Base-by-base conservation (phyloP, 129 eudicot species). In the Erigeron canadensis region DNA sequence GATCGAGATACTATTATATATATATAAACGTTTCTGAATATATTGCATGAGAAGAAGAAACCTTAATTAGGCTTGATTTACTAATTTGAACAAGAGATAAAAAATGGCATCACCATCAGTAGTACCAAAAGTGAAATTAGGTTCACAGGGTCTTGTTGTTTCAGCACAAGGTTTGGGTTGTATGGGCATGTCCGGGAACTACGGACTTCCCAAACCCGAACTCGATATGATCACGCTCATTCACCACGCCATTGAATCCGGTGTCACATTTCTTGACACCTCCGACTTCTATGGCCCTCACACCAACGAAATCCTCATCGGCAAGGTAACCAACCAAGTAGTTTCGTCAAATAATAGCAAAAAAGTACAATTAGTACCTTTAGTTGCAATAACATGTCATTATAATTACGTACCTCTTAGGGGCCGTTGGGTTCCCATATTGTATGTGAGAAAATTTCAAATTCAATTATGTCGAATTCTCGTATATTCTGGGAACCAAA, bases 121-220 rank as follows among this genome's bases (percentile, higher is more conserved):
- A 28, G 73, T 81, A 17, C 69, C 70, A 45, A 75, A 80, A 55
- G 41, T 72, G 4, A 85, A 85, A 51, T 47, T 86, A 71, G 88
- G 91, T 8, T 75, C 91, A 4, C 86, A 83, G 47, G 91, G 91
- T 42, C 68, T 83, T 8, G 86, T 81, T 44, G 86, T 86, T 8
- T 86, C 91, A 16, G 78, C 76, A 5, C 88, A 86, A n/a, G 91
- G 91, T 7, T 51, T 86, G 12, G 91, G 88, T 13, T 86, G 91
- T 40, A 78, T 86, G 92, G 76, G 86, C 23, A 80, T 86, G 90
- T 82, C 87, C 6, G 73, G 70, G 0, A 6, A 34, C 12, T 71
- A 76, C 72, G 87, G 83, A 21, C 69, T 51, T 8, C 83, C 79
- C 0, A 86, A 82, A 70, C 81, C 87, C 2, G 81, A 86, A 43